These are phyloP conservation scores for Claviceps fusiformis DNA, from an alignment of 2,329 filamentous ascomycete species.

Conservation along the genomic window DNA sequence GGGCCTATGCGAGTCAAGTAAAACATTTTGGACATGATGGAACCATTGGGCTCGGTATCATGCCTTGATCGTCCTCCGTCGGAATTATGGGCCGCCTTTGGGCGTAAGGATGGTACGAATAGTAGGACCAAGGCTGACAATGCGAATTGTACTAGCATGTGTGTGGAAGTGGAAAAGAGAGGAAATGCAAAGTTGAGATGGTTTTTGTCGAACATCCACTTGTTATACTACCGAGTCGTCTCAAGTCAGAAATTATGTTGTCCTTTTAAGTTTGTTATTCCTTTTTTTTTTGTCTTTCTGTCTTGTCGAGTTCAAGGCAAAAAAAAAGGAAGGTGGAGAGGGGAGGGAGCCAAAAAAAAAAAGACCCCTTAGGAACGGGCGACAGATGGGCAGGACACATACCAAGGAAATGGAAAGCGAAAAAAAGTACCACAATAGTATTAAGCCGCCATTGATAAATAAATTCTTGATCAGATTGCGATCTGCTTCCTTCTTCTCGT, in stretches of 20 bases:
- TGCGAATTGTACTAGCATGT: constrained; percentile 90
- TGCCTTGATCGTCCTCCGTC: constrained; percentile 37
- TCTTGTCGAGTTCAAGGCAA: background rate
- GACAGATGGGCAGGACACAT: constrained; percentile 23
- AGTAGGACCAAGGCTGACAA: constrained; percentile 68
- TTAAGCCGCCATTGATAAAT: constrained; percentile 65
- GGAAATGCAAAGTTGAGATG: constrained; percentile 86
- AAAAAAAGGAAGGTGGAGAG: background rate
- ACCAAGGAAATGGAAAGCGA: constrained; percentile 86
- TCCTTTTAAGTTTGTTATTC: background rate
- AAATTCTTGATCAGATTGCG: constrained; percentile 56
- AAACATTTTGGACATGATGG: constrained; percentile 78
- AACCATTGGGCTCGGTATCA: constrained; percentile 37
- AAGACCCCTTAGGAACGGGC: background rate
- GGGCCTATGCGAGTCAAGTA: constrained; percentile 86
- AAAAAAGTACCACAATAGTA: constrained; percentile 79
- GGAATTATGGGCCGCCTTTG: constrained; percentile 35
- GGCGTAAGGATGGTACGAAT: constrained; percentile 70
- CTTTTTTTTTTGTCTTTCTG: too few species aligned
- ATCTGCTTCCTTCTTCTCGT: constrained; percentile 65
- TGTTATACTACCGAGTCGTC: constrained; percentile 64
- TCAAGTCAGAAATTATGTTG: constrained; percentile 9
- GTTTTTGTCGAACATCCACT: constrained; percentile 94
- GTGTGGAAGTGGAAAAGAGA: constrained; percentile 84
- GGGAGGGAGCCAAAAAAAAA: too few species aligned